Percentiles rank a stretch among this genome's conserved stretches.
phyloP scores from a whole-genome alignment of 768 basidiomycete genomes.

The Rhizopogon vesiculosus region DNA sequence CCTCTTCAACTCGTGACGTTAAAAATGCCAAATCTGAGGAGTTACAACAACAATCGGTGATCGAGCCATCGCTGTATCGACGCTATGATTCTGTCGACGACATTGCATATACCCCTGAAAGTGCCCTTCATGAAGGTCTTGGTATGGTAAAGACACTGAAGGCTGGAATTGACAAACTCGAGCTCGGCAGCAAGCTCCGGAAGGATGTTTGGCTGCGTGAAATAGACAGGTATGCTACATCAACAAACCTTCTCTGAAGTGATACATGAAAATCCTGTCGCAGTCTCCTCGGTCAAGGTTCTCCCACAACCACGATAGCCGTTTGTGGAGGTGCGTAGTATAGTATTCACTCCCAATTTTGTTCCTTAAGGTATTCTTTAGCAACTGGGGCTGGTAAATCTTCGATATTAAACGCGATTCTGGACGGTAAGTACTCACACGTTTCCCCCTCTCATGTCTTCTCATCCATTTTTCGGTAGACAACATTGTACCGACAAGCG shows the following conservation, averaged over 20 bases:
- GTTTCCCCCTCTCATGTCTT: not conserved
- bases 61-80: slow-evolving; percentile 26
- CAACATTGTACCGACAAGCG: slow-evolving; percentile 61
- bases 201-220: slow-evolving; percentile 58
- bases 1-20: not conserved
- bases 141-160: slow-evolving; percentile 49
- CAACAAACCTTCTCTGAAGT: not conserved
- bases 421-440: slow-evolving; percentile 40
- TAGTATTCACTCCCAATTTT: not conserved
- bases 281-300: slow-evolving; percentile 45
- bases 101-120: slow-evolving; percentile 45
- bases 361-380: slow-evolving; percentile 14
- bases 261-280: not conserved
- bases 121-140: slow-evolving; percentile 44
- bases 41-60: not conserved
- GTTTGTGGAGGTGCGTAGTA: slow-evolving; percentile 48
- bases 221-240: slow-evolving; percentile 34
- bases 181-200: slow-evolving; percentile 51
- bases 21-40: not conserved
- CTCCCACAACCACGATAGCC: slow-evolving; percentile 58
- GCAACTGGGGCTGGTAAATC: slow-evolving; percentile 62
- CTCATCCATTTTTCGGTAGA: slow-evolving; percentile 26
- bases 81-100: slow-evolving; percentile 36
- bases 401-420: slow-evolving; percentile 54
- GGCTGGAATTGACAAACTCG: slow-evolving; percentile 35